Evolutionary conservation across 1,139 yeast genomes (phyloP).

Genomic region (Magnusiomyces paraingens): DNA sequence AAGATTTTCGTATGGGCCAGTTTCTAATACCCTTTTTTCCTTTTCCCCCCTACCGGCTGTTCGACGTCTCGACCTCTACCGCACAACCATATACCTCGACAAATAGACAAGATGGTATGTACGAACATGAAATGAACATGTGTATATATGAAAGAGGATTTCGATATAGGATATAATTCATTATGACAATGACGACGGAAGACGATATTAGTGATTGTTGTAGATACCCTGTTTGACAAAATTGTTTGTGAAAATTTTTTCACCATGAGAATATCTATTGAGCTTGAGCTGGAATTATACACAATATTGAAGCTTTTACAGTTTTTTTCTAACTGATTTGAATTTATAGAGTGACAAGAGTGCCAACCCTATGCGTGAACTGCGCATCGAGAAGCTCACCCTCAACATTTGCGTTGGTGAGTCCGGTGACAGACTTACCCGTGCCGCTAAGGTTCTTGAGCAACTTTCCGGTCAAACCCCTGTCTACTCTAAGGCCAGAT

Average conservation of each 20-base stretch:
- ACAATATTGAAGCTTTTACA: conserved; percentile 8
- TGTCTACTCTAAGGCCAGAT: conserved; percentile 99
- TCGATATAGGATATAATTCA: not conserved
- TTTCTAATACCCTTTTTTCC: not conserved
- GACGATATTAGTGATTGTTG: not conserved
- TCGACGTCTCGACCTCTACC: conserved; percentile 7
- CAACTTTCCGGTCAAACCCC: conserved; percentile 99
- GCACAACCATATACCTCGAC: conserved; percentile 6
- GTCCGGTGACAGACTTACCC: conserved; percentile 99
- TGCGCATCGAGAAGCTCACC: conserved; percentile 98
- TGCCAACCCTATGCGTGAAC: conserved; percentile 90
- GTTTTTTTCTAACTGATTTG: not conserved
- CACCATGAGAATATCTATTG: not conserved
- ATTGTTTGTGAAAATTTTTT: not conserved
- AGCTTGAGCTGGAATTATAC: not conserved
- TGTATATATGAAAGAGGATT: not conserved
- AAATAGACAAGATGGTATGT: conserved; percentile 9
- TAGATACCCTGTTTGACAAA: not conserved
- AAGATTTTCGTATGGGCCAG: conserved; percentile 1
- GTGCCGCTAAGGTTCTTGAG: conserved; percentile 99
- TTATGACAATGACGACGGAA: not conserved
- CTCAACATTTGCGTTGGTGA: conserved; percentile 99
- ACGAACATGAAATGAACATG: not conserved
- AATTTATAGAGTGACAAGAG: conserved; percentile 32
- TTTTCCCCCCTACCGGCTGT: conserved; percentile 7